These are phyloP conservation scores for Ammopiptanthus mongolicus DNA, from an alignment of 306 rosid species.

Conservation along the genomic window DNA sequence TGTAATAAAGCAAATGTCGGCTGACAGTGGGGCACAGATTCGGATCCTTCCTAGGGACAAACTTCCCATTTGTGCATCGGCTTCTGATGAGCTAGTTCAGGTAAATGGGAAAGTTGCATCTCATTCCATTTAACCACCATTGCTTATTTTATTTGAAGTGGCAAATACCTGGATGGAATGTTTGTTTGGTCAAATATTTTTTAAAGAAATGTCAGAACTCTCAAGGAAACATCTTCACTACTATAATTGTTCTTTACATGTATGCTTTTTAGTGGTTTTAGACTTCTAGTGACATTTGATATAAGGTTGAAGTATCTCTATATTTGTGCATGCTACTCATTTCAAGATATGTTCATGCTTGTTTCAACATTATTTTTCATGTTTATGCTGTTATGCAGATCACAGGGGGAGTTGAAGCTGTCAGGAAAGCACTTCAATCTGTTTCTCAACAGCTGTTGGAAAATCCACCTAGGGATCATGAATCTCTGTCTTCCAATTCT, in stretches of 20 bases:
- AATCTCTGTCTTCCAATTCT: slow-evolving; percentile 31
- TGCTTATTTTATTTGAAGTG: not conserved
- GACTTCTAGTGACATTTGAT: not conserved
- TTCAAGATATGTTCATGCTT: slow-evolving; percentile 1
- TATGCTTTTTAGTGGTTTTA: not conserved
- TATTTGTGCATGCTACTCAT: not conserved
- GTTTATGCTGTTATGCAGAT: slow-evolving; percentile 49
- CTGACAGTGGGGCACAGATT: slow-evolving; percentile 89
- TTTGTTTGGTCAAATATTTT: not conserved
- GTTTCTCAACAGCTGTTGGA: slow-evolving; percentile 72
- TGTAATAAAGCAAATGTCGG: slow-evolving; percentile 76
- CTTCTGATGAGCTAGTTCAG: slow-evolving; percentile 80
- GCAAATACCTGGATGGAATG: not conserved
- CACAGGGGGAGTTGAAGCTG: slow-evolving; percentile 67
- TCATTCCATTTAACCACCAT: not conserved
- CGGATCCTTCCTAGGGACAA: slow-evolving; percentile 83
- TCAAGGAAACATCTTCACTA: not conserved
- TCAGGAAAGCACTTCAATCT: slow-evolving; percentile 74
- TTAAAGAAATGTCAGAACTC: not conserved
- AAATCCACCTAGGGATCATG: slow-evolving; percentile 56
- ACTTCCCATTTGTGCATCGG: slow-evolving; percentile 65
- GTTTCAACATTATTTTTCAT: not conserved
- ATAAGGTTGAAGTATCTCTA: not conserved
- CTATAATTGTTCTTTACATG: not conserved
- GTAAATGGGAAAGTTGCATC: slow-evolving; percentile 30